These are phyloP conservation scores for Macadamia tetraphylla DNA, from an alignment of 164 flowering plant genomes.

Conservation along the genomic window DNA sequence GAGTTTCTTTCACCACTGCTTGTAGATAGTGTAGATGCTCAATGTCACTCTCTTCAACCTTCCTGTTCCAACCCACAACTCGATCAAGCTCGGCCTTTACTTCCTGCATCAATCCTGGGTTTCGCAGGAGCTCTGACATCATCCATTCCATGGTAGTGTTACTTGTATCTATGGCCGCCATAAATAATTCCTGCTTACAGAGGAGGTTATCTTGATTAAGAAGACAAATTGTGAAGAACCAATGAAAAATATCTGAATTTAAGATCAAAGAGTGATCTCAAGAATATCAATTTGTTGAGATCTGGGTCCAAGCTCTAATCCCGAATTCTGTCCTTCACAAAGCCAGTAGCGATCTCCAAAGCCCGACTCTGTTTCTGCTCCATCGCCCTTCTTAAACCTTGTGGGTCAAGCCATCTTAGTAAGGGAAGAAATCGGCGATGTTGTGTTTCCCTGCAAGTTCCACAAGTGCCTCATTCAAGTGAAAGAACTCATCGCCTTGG, in stretches of 20 bases:
- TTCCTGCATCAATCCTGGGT: no score
- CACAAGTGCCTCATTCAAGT: conserved; percentile 2
- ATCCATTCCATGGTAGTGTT: no score
- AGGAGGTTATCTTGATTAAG: conserved; percentile 6
- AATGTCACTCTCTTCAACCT: conserved; percentile 14
- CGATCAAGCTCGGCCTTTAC: not conserved
- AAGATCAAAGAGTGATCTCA: not conserved
- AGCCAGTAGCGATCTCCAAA: conserved; percentile 12
- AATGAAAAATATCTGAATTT: no score
- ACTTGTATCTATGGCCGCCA: no score
- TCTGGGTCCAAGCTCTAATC: not conserved
- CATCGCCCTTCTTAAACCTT: conserved; percentile 15
- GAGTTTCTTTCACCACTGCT: not conserved
- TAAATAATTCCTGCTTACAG: not conserved
- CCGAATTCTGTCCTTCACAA: conserved; percentile 8
- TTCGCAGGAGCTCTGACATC: no score
- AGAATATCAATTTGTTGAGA: conserved; percentile 4
- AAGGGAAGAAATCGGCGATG: conserved; percentile 23
- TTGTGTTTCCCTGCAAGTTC: conserved; percentile 20
- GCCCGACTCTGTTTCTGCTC: conserved; percentile 5
- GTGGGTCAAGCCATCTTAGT: conserved; percentile 20
- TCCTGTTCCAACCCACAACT: conserved; percentile 13
- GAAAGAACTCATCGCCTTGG: not conserved
- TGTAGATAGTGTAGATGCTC: not conserved
- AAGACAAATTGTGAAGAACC: no score